Conservation (phyloP, 352 stramenopile species). For the Globisporangium uncinulatum region DNA sequence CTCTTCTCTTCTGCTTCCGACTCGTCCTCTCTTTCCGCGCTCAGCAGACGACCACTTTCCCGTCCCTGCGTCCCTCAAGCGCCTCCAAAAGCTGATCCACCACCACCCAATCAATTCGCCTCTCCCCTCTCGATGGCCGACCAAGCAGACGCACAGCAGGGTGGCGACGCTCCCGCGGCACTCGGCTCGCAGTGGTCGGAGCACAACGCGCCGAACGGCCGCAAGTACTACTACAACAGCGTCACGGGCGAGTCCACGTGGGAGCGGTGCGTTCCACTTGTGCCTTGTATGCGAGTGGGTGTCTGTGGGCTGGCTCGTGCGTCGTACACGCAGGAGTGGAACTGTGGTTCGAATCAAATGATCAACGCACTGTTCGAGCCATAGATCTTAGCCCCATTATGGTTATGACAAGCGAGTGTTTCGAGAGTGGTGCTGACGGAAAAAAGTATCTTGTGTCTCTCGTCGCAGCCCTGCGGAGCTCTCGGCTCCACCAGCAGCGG, state of each 20-base stretch:
- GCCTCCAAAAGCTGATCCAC: neutral
- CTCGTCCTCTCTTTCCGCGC: neutral
- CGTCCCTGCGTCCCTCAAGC: neutral
- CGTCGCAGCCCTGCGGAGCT: slow-evolving; percentile 46
- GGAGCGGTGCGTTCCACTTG: slow-evolving; percentile 54
- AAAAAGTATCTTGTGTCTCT: neutral
- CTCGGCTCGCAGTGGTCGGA: slow-evolving; percentile 77
- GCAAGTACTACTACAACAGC: slow-evolving; percentile 92
- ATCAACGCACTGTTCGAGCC: neutral
- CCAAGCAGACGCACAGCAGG: slow-evolving; percentile 44
- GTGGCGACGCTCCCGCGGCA: slow-evolving; percentile 26
- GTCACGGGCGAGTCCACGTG: slow-evolving; percentile 87
- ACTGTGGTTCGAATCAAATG: neutral
- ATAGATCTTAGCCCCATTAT: neutral
- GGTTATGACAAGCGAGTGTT: neutral
- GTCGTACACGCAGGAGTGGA: slow-evolving; percentile 4
- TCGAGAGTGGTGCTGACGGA: neutral
- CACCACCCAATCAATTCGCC: neutral
- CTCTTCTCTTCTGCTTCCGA: too few species aligned
- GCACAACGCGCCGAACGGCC: slow-evolving; percentile 86
- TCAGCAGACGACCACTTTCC: neutral
- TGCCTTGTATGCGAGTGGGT: neutral
- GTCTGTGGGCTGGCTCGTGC: neutral
- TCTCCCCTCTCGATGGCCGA: slow-evolving; percentile 42
- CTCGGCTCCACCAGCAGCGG: slow-evolving; percentile 22